Conservation (phyloP, 108 stramenopile species). For the Nannochloropsis oceanica region DNA sequence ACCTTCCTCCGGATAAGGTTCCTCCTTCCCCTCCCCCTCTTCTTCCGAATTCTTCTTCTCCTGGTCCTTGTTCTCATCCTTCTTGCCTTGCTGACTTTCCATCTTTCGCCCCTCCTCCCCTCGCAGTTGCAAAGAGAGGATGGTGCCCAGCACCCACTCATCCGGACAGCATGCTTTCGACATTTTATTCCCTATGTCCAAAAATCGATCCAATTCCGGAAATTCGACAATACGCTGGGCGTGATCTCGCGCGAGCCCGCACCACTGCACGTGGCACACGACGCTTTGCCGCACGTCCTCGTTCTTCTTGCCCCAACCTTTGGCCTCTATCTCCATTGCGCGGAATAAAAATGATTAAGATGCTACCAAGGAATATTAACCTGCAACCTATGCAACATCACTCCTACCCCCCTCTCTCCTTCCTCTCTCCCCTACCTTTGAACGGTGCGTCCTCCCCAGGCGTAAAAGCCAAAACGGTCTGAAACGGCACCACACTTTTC, state of each 20-base stretch:
- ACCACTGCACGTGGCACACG: neutral
- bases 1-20: neutral
- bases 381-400: neutral
- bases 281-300: neutral
- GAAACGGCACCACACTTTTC: neutral
- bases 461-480: neutral
- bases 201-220: neutral
- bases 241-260: neutral
- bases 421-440: neutral
- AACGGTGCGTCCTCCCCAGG: neutral
- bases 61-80: neutral
- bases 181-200: neutral
- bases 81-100: neutral
- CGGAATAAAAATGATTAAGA: neutral
- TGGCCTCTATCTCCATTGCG: neutral
- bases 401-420: neutral
- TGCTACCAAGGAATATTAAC: too few species aligned
- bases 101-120: neutral
- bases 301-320: neutral
- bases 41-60: neutral
- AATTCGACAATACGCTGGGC: neutral
- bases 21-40: neutral
- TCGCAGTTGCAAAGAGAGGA: neutral
- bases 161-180: neutral
- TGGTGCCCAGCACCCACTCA: neutral